Evolutionary conservation across 192 early-diverging fungal genomes (phyloP), one percentile per base, ranked within the genome.

Genomic region (Allomyces arbusculus): DNA sequence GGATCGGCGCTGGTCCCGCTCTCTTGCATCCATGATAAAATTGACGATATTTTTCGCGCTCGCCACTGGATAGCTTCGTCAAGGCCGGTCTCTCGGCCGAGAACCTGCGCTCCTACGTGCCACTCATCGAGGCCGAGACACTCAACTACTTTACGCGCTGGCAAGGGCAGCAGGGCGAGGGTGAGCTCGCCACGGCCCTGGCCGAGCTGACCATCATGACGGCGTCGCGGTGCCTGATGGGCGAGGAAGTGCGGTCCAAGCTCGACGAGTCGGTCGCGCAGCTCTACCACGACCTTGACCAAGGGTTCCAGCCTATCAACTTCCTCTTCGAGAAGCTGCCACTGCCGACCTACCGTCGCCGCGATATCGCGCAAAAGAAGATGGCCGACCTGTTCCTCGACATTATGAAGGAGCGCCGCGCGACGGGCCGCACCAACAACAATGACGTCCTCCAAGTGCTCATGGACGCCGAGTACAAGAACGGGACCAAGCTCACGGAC

Each of bases 311-410:
- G 50, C 95, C 95, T 58, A 83, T 98, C 73, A 94, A 95, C 78
- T 90, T 95, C 65, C 78, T 96, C 70, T 92, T 98, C 73, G 77
- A 84, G 64, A 89, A 90, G 82, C 78, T 98, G 61, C 95, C 95
- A 40, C 82, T 93, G 25, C 91, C 90, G 23, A 79, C 81, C 23
- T 94, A 94, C 80, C 84, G 85, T 70, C 78, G 80, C 40, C 88
- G 92, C 67, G 93, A 94, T 76, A 73, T 74, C 28, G 95, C 95
- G 22, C 84, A 96, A 72, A 67, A 72, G 14, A 83, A 85, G 74
- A 88, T 98, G 82, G 85, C 86, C 61, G 67, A 81, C 20, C 78
- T 90, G 61, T 98, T 91, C 76, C 75, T 79, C 43, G 64, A 76
- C 40, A 91, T 96, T 71, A 87, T 95, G 71, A 76, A 86, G 68